A percentile compares a stretch with the other conserved stretches of the same genome.
Evolutionary conservation across 768 basidiomycete genomes (phyloP).

Genomic region (Boletus rubescentipes): DNA sequence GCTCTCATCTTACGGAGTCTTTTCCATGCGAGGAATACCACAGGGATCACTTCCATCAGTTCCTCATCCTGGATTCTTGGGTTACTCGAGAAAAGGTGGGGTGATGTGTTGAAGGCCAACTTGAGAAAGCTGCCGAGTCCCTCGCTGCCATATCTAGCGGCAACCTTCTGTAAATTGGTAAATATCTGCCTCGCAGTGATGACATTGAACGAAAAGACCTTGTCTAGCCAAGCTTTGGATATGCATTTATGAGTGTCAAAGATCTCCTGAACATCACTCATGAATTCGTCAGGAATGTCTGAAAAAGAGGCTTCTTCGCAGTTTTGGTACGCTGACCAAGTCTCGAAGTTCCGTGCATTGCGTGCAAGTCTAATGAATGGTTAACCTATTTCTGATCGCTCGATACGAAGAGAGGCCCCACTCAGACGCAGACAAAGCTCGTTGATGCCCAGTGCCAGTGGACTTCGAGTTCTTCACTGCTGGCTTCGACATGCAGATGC

Average conservation of each 20-base stretch:
- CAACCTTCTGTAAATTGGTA: constrained; percentile 3
- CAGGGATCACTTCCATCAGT: constrained; percentile 38
- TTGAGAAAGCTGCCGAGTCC: constrained; percentile 27
- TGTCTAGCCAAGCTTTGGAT: constrained; percentile 43
- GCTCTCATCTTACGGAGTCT: constrained; percentile 43
- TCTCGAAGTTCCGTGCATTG: constrained; percentile 48
- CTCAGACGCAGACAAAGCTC: constrained; percentile 49
- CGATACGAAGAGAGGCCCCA: constrained; percentile 20
- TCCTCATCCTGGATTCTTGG: constrained; percentile 18
- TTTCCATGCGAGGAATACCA: constrained; percentile 47
- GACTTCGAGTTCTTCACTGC: constrained; percentile 11
- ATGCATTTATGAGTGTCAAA: constrained; percentile 39
- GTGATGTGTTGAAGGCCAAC: constrained; percentile 34
- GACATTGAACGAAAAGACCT: constrained; percentile 28
- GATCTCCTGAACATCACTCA: constrained; percentile 36
- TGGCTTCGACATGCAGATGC: constrained; percentile 20
- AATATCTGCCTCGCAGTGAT: neutral
- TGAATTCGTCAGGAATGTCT: constrained; percentile 43
- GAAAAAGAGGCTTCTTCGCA: constrained; percentile 49
- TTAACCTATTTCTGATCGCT: neutral
- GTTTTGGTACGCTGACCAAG: constrained; percentile 48
- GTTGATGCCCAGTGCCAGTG: constrained; percentile 23
- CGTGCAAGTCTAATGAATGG: constrained; percentile 43
- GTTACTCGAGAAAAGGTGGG: constrained; percentile 41
- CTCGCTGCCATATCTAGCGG: constrained; percentile 3